Evolutionary conservation across 208 protist species (phyloP).

Genomic region (Trichomonas gallinae): DNA sequence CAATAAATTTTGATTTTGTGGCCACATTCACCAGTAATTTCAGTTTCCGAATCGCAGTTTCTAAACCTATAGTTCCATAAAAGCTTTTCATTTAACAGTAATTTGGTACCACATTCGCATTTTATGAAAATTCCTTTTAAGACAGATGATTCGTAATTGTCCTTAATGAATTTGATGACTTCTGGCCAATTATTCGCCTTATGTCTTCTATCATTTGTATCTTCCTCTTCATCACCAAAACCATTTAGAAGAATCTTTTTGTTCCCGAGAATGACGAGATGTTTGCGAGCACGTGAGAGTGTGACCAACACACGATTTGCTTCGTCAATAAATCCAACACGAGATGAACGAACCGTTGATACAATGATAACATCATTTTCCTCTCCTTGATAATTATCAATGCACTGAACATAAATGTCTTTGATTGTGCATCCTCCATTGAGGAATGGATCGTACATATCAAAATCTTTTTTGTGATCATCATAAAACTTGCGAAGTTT

Average conservation of each 20-base stretch:
- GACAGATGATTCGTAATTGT: neutral
- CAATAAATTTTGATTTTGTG: neutral
- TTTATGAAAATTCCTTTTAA: neutral
- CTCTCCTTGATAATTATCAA: constrained; percentile 3
- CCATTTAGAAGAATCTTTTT: neutral
- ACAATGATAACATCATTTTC: constrained; percentile 5
- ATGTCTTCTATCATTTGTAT: neutral
- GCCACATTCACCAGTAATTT: neutral
- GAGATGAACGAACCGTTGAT: neutral
- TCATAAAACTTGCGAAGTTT: neutral
- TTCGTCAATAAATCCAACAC: neutral
- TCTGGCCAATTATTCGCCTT: neutral
- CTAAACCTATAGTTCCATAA: too few relatives aligned
- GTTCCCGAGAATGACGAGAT: neutral
- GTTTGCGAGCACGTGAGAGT: neutral
- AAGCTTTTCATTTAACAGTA: neutral
- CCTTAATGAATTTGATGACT: neutral
- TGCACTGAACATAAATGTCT: neutral
- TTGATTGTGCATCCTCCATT: neutral
- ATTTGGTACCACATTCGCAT: neutral
- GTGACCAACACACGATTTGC: neutral
- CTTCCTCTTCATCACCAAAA: neutral
- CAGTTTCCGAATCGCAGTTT: neutral
- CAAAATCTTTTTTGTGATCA: neutral
- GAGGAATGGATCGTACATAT: neutral